phyloP scores from a whole-genome alignment of 1,284 basidiomycete genomes.

The Marasmius sp. region DNA sequence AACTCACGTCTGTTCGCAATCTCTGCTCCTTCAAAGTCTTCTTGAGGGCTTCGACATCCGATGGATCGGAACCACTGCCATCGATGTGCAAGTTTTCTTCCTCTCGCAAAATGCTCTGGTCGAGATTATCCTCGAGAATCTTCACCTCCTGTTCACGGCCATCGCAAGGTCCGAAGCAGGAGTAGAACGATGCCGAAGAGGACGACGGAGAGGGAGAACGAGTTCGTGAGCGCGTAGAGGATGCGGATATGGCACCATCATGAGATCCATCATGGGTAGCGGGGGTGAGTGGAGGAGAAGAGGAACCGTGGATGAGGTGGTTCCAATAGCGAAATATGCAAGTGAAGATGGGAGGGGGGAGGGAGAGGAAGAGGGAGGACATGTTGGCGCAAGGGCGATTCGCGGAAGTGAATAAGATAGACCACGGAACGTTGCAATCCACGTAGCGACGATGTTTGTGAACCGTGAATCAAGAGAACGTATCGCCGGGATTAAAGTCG shows the following conservation, averaged over 20 bases:
- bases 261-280: not conserved
- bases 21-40: slow-evolving; percentile 50
- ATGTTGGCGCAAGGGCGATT: not conserved
- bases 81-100: slow-evolving; percentile 42
- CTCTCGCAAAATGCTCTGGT: slow-evolving; percentile 57
- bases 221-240: not conserved
- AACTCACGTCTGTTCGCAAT: slow-evolving; percentile 52
- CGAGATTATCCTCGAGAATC: slow-evolving; percentile 73
- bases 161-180: not conserved
- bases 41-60: slow-evolving; percentile 37
- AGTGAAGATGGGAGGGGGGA: not conserved
- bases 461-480: too few species aligned
- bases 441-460: too few species aligned
- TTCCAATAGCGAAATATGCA: not conserved
- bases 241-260: not conserved
- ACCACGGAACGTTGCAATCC: too few species aligned
- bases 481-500: too few species aligned
- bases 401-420: too few species aligned
- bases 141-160: slow-evolving; percentile 57
- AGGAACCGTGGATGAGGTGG: not conserved
- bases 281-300: not conserved
- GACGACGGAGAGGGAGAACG: not conserved
- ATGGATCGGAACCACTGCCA: slow-evolving; percentile 15
- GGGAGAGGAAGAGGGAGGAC: not conserved
- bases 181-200: not conserved